Conservation (phyloP, 495 filamentous ascomycete genomes). For the Staphylotrichum longicolle region DNA sequence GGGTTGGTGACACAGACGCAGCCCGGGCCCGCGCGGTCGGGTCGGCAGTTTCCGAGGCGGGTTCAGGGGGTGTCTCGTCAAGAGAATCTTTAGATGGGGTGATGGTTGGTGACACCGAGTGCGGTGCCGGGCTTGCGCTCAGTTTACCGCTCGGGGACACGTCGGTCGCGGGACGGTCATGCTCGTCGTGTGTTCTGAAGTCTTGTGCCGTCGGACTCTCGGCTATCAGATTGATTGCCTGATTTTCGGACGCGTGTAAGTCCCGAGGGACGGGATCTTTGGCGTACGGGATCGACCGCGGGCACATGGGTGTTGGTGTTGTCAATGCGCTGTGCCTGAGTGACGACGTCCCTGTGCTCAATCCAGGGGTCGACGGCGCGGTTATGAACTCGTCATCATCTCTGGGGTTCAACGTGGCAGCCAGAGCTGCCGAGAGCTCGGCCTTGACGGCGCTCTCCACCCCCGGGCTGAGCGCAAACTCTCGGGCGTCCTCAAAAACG, state of each 20-base stretch:
- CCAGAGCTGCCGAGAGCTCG: constrained; percentile 15
- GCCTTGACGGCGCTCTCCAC: constrained; percentile 15
- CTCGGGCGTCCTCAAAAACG: constrained; percentile 27
- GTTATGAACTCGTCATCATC: constrained; percentile 33
- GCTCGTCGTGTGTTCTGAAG: background rate
- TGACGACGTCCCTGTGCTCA: constrained; percentile 39
- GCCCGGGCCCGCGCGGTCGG: background rate
- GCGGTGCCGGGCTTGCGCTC: no score
- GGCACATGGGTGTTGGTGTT: constrained; percentile 28
- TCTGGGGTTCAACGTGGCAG: constrained; percentile 12
- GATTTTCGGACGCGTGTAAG: constrained; percentile 27
- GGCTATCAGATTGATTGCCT: constrained; percentile 8
- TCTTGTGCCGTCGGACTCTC: background rate
- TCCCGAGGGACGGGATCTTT: constrained; percentile 19
- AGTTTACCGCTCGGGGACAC: constrained; percentile 4
- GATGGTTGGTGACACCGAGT: background rate
- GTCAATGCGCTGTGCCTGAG: constrained; percentile 34
- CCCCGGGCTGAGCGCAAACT: constrained; percentile 20
- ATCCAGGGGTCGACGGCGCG: constrained; percentile 40
- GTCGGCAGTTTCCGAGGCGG: background rate
- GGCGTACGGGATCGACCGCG: constrained; percentile 21
- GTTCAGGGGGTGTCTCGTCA: background rate
- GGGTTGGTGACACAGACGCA: background rate
- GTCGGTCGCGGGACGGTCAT: background rate
- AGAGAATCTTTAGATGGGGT: background rate